phyloP scores from a whole-genome alignment of 192 early-diverging fungal genomes.

The Backusella liffmaniae region DNA sequence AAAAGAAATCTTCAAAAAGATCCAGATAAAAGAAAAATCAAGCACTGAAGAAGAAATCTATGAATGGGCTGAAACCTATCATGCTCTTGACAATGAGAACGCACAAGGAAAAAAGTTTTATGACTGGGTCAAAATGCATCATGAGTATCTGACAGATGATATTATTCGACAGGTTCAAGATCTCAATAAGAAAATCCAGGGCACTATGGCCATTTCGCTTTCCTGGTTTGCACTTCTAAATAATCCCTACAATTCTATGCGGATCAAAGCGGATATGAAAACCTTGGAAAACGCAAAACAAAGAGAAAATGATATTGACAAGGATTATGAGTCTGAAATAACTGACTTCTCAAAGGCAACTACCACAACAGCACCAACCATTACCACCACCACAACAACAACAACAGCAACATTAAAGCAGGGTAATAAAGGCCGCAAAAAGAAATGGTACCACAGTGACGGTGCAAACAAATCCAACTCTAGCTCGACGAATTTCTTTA shows the following conservation, averaged over 20 bases:
- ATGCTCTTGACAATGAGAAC: not conserved
- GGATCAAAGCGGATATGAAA: not conserved
- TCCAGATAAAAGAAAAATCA: not conserved
- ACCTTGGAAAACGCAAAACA: not conserved
- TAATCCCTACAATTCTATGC: not conserved
- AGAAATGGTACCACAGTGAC: not conserved
- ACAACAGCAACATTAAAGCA: not conserved
- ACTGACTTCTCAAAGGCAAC: not conserved
- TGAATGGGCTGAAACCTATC: not conserved
- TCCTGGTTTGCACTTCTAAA: not conserved
- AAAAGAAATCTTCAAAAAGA: conserved; percentile 1
- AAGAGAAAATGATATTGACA: not conserved
- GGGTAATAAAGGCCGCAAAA: not conserved
- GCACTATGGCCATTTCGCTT: not conserved
- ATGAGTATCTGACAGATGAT: not conserved
- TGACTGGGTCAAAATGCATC: not conserved
- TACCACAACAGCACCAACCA: not conserved
- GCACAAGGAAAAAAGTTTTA: not conserved
- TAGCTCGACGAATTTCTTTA: not conserved
- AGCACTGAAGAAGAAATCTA: not conserved
- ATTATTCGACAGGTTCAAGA: not conserved
- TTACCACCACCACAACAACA: too few relatives aligned
- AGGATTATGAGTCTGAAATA: not conserved
- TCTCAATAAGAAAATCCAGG: not conserved
- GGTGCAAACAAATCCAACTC: not conserved